phyloP scores from a whole-genome alignment of 2,329 filamentous ascomycete genomes.

The Nemania sp. region DNA sequence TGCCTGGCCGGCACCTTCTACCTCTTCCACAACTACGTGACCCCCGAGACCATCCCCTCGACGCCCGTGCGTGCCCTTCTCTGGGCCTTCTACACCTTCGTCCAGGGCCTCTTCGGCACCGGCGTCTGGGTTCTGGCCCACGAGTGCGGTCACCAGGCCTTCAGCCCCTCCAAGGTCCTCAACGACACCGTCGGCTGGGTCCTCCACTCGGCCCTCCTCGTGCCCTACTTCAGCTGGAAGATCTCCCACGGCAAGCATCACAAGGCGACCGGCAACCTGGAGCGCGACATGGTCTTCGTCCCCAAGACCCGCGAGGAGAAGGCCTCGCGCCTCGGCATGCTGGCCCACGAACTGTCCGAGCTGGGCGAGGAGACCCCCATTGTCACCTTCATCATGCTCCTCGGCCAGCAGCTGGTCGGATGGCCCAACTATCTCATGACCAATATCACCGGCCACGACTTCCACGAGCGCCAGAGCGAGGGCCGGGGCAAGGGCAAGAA shows the following conservation, averaged over 20 bases:
- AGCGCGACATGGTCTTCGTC: conserved; percentile 99
- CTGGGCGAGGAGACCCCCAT: conserved; percentile 94
- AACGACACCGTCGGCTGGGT: conserved; percentile 95
- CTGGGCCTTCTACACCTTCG: conserved; percentile 70
- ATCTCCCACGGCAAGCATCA: conserved; percentile 99
- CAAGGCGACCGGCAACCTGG: conserved; percentile 97
- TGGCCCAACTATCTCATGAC: conserved; percentile 90
- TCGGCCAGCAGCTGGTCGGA: conserved; percentile 86
- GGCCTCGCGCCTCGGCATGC: conserved; percentile 72
- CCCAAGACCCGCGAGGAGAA: conserved; percentile 86
- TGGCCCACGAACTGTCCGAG: conserved; percentile 83
- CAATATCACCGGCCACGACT: conserved; percentile 97
- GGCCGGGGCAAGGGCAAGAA: conserved; percentile 91
- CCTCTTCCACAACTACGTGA: conserved; percentile 87
- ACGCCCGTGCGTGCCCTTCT: conserved; percentile 66
- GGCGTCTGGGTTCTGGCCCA: conserved; percentile 96
- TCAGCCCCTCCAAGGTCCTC: conserved; percentile 86
- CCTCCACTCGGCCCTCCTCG: conserved; percentile 83
- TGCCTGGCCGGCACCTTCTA: conserved; percentile 79
- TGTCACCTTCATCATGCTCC: conserved; percentile 71
- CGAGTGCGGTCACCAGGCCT: conserved; percentile 96
- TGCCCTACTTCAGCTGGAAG: conserved; percentile 99
- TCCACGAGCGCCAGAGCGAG: conserved; percentile 87
- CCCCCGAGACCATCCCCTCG: conserved; percentile 79
- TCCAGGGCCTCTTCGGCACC: conserved; percentile 92